Conservation (phyloP, 208 protist genomes). For the Phytomonas sp. region DNA sequence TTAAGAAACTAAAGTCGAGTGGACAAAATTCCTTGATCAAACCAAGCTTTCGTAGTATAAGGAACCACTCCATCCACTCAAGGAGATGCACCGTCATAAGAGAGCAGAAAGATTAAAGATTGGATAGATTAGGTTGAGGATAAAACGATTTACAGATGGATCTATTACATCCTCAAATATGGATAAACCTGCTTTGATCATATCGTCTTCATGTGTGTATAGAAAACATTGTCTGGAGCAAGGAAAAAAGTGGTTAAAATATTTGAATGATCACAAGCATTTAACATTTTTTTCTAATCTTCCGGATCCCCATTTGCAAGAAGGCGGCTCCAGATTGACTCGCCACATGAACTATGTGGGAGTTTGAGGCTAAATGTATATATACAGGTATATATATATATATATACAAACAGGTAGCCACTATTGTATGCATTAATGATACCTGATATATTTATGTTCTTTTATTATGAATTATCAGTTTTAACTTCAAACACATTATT, state of each 20-base stretch:
- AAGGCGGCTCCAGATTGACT: not conserved
- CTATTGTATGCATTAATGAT: conserved; percentile 4
- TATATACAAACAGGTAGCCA: not conserved
- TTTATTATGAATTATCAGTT: not conserved
- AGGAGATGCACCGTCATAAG: conserved; percentile 53
- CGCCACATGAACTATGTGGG: not conserved
- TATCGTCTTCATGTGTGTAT: not conserved
- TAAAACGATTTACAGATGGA: not conserved
- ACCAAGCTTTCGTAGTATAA: conserved; percentile 63
- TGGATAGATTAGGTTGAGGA: not conserved
- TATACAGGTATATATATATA: too few relatives aligned
- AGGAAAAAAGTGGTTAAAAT: not conserved
- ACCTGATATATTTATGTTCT: not conserved
- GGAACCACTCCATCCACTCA: conserved; percentile 73
- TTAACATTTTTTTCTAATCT: not conserved
- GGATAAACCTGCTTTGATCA: not conserved
- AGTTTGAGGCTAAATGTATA: not conserved
- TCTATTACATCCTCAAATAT: not conserved
- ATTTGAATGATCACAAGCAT: not conserved
- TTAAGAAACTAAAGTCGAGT: conserved; percentile 71
- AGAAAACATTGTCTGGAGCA: not conserved
- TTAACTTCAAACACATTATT: conserved; percentile 1
- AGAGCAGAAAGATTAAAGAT: conserved; percentile 22
- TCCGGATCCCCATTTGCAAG: not conserved
- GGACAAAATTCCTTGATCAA: conserved; percentile 65